These are phyloP conservation scores for Ceratobasidium sp. DNA, from an alignment of 1,284 basidiomycete genomes.

Conservation along the genomic window DNA sequence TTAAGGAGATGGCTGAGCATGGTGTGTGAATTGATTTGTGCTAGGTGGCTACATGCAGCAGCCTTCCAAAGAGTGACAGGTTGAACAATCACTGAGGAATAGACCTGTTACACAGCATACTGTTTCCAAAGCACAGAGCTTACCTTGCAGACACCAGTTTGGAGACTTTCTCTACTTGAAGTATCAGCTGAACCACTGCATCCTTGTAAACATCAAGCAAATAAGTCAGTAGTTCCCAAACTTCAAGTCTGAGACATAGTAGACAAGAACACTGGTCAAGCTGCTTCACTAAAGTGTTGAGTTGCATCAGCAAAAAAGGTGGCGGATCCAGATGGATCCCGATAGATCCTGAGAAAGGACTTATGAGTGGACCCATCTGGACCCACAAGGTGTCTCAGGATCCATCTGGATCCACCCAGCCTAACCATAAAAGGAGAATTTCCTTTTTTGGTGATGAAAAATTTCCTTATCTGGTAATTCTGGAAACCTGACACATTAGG, in stretches of 20 bases:
- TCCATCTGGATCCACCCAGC: too few relatives aligned
- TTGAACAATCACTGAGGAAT: not conserved
- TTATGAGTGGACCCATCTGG: too few relatives aligned
- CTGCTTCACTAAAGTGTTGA: not conserved
- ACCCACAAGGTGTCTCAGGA: too few relatives aligned
- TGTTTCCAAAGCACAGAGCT: too few relatives aligned
- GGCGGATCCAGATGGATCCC: too few relatives aligned
- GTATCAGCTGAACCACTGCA: not conserved
- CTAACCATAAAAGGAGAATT: too few relatives aligned
- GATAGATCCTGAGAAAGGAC: too few relatives aligned
- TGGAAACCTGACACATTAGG: too few relatives aligned
- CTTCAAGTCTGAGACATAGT: not conserved
- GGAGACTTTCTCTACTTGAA: not conserved
- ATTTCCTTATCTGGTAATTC: too few relatives aligned
- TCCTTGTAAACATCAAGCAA: not conserved
- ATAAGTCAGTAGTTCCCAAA: not conserved
- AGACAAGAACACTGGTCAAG: not conserved
- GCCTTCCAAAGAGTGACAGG: not conserved
- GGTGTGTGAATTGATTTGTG: not conserved
- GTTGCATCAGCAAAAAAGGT: too few relatives aligned
- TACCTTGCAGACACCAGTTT: not conserved
- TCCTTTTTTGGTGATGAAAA: too few relatives aligned
- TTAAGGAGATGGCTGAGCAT: not conserved
- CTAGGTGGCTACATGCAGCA: not conserved
- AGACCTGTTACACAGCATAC: not conserved